phyloP scores from a whole-genome alignment of 108 stramenopile genomes.

The Mayamaea pseudoterrestris region DNA sequence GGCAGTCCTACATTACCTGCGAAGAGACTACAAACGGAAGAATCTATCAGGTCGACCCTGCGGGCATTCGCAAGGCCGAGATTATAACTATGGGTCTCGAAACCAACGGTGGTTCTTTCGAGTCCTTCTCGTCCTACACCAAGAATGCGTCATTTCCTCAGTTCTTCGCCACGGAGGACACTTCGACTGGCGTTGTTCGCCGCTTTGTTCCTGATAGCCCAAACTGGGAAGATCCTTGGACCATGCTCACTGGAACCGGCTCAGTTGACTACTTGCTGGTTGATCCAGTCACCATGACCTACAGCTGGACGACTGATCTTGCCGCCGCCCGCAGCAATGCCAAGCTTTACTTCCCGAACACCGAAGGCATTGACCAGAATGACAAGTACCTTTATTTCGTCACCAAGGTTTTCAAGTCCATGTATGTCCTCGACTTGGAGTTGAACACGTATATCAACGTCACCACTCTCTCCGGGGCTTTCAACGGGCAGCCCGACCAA shows the following conservation, averaged over 20 bases:
- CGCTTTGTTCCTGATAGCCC: slow-evolving; percentile 23
- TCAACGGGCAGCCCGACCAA: slow-evolving; percentile 38
- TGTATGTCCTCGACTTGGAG: slow-evolving; percentile 28
- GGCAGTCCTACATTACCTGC: slow-evolving; percentile 24
- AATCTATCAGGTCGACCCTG: slow-evolving; percentile 17
- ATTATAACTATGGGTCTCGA: neutral
- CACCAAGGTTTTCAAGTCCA: slow-evolving; percentile 15
- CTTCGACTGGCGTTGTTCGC: slow-evolving; percentile 9
- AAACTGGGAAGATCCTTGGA: slow-evolving; percentile 24
- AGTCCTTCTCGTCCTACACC: slow-evolving; percentile 9
- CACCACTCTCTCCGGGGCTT: slow-evolving; percentile 20
- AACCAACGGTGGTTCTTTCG: slow-evolving; percentile 2
- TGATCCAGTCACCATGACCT: too few species aligned
- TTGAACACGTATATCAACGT: slow-evolving; percentile 3
- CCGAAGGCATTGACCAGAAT: slow-evolving; percentile 30
- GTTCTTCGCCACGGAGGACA: slow-evolving; percentile 29
- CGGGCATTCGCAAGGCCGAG: neutral
- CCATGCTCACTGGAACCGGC: slow-evolving; percentile 12
- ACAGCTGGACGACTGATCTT: slow-evolving; percentile 19
- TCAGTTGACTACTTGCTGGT: slow-evolving; percentile 10
- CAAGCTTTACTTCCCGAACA: slow-evolving; percentile 15
- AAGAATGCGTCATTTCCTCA: slow-evolving; percentile 28
- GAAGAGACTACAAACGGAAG: slow-evolving; percentile 16
- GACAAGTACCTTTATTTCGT: slow-evolving; percentile 34
- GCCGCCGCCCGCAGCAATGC: slow-evolving; percentile 5